Conservation (phyloP, 2,329 filamentous ascomycete species). For the Ceratocystis variospora region DNA sequence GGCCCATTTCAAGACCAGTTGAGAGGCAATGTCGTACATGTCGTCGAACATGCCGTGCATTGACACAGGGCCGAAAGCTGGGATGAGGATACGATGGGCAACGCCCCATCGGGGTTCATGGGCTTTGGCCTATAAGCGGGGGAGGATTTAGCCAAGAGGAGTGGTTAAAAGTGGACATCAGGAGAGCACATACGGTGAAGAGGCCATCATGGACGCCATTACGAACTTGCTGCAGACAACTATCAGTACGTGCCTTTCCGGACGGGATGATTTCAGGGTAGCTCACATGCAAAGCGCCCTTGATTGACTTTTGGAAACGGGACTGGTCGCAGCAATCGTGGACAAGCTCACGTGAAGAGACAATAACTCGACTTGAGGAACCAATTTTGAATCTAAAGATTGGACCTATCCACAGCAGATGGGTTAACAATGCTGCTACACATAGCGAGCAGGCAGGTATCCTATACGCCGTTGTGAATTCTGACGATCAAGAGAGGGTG, state of each 20-base stretch:
- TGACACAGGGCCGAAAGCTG: conserved; percentile 54
- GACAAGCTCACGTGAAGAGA: conserved; percentile 41
- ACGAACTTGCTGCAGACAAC: conserved; percentile 35
- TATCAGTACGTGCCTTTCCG: conserved; percentile 9
- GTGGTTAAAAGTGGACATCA: neutral
- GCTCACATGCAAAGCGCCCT: conserved; percentile 31
- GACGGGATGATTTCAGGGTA: conserved; percentile 8
- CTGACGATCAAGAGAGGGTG: neutral
- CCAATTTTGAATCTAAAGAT: conserved; percentile 45
- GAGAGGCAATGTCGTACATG: conserved; percentile 53
- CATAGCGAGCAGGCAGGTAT: too few species aligned
- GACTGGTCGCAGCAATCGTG: conserved; percentile 53
- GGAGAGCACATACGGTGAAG: conserved; percentile 40
- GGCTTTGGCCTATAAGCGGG: conserved; percentile 26
- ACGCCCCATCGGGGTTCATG: conserved; percentile 51
- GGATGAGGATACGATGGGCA: conserved; percentile 51
- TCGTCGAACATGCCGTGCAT: conserved; percentile 57
- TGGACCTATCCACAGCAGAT: conserved; percentile 32
- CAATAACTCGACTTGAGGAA: conserved; percentile 35
- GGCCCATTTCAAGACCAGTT: conserved; percentile 55
- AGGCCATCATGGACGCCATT: conserved; percentile 50
- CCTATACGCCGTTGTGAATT: neutral
- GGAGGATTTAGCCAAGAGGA: conserved; percentile 22
- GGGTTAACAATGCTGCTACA: neutral
- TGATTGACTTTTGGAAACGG: conserved; percentile 47